Evolutionary conservation across 164 flowering plant genomes (phyloP).

Genomic region (Piper betle): DNA sequence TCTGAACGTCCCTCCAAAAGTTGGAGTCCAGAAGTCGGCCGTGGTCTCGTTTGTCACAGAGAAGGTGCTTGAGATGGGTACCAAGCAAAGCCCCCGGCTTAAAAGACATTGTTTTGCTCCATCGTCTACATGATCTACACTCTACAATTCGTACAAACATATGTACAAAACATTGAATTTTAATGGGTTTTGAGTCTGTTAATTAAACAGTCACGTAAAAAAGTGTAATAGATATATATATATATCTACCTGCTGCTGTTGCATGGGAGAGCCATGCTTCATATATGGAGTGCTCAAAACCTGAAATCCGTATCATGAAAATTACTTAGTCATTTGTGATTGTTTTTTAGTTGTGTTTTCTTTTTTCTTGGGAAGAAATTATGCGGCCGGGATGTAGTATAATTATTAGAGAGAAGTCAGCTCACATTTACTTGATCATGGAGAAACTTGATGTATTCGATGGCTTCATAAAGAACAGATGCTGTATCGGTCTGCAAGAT

Average conservation of each 20-base stretch:
- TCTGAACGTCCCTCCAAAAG: conserved; percentile 60
- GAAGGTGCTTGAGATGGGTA: conserved; percentile 59
- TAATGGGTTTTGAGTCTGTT: background rate
- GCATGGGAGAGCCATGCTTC: conserved; percentile 52
- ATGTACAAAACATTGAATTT: background rate
- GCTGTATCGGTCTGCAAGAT: conserved; percentile 34
- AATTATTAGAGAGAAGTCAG: background rate
- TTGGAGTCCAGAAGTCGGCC: conserved; percentile 64
- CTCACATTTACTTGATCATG: conserved; percentile 77
- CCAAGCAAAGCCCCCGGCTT: conserved; percentile 64
- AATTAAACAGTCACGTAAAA: background rate
- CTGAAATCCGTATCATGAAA: conserved; percentile 18
- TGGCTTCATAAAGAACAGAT: conserved; percentile 73
- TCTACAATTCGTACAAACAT: conserved; percentile 14
- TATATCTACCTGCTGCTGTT: conserved; percentile 37
- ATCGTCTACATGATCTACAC: conserved; percentile 16
- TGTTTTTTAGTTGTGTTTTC: too few species aligned
- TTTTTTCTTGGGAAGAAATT: too few species aligned
- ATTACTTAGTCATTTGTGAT: too few species aligned
- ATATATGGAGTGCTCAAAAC: conserved; percentile 54
- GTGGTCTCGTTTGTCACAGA: conserved; percentile 48
- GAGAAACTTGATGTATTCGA: conserved; percentile 76
- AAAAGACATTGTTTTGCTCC: conserved; percentile 45
- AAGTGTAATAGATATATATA: background rate
- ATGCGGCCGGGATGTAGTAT: too few species aligned